Conservation (phyloP, 257 asterid species). For the Fraxinus excelsior region DNA sequence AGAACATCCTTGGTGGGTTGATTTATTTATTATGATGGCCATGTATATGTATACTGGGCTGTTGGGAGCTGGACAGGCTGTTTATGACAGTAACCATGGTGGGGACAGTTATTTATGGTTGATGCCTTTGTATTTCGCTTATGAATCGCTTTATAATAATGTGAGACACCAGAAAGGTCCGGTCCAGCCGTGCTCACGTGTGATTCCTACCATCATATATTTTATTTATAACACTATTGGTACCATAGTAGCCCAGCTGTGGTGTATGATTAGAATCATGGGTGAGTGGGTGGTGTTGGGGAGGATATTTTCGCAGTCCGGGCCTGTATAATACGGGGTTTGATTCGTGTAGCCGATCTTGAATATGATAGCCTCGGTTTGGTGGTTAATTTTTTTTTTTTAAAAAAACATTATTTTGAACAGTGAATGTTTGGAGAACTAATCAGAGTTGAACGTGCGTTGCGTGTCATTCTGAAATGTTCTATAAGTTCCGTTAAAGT, state of each 20-base stretch:
- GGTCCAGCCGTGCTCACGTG: neutral
- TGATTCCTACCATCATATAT: neutral
- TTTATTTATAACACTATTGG: neutral
- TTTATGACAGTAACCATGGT: neutral
- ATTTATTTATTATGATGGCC: neutral
- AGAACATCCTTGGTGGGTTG: neutral
- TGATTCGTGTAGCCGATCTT: too few relatives aligned
- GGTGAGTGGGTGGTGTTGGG: neutral
- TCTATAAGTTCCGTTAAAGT: too few relatives aligned
- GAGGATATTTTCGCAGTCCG: neutral
- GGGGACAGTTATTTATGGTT: neutral
- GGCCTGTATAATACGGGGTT: too few relatives aligned
- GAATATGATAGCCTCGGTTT: too few relatives aligned
- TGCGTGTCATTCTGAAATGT: too few relatives aligned
- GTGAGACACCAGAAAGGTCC: slow-evolving; percentile 3
- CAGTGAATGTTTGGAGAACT: too few relatives aligned
- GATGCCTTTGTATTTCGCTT: neutral
- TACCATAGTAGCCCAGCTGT: neutral
- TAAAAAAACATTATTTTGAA: too few relatives aligned
- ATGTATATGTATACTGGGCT: neutral
- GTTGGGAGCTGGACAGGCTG: neutral
- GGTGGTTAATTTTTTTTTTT: too few relatives aligned
- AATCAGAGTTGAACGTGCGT: too few relatives aligned
- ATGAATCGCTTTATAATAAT: neutral
- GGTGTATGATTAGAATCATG: neutral